phyloP scores from a whole-genome alignment of 306 rosid genomes.

The Prunus dulcis region DNA sequence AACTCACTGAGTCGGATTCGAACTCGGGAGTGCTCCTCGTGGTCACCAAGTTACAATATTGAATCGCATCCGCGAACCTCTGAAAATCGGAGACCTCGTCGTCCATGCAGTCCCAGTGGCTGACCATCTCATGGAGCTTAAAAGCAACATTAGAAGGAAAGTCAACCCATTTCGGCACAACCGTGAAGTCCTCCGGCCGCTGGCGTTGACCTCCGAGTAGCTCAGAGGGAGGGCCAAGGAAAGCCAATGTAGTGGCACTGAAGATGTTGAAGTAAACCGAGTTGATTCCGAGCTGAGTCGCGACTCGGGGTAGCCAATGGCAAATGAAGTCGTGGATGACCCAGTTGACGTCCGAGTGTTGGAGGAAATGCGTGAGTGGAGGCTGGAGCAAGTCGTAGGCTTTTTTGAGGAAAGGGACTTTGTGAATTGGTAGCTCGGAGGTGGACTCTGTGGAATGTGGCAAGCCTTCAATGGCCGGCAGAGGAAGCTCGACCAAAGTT shows the following conservation, averaged over 20 bases:
- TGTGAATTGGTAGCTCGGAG: constrained; percentile 11
- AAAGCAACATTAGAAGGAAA: neutral
- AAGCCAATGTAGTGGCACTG: neutral
- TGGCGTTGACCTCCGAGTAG: neutral
- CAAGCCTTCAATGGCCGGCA: constrained; percentile 14
- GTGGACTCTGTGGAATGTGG: constrained; percentile 26
- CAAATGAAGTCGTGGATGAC: constrained; percentile 13
- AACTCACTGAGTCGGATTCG: constrained; percentile 7
- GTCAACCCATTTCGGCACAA: constrained; percentile 17
- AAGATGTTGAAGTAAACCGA: neutral
- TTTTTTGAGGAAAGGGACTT: constrained; percentile 21
- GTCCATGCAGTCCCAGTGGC: constrained; percentile 22
- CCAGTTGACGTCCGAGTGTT: constrained; percentile 14
- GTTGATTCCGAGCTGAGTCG: neutral
- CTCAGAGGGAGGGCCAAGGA: constrained; percentile 5
- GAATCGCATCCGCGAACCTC: neutral
- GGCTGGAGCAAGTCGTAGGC: constrained; percentile 24
- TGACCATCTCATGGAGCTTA: constrained; percentile 13
- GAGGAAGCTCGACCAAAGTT: constrained; percentile 14
- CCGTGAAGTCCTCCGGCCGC: constrained; percentile 24
- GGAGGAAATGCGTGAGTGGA: neutral
- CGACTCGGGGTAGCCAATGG: constrained; percentile 10
- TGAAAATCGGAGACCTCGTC: constrained; percentile 10
- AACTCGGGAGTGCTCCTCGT: constrained; percentile 12
- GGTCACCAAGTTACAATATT: neutral